Percentiles rank a stretch among this genome's conserved stretches.
These are phyloP conservation scores for Blastobotrys malaysiensis DNA, from an alignment of 1,139 yeast species.

Conservation along the genomic window DNA sequence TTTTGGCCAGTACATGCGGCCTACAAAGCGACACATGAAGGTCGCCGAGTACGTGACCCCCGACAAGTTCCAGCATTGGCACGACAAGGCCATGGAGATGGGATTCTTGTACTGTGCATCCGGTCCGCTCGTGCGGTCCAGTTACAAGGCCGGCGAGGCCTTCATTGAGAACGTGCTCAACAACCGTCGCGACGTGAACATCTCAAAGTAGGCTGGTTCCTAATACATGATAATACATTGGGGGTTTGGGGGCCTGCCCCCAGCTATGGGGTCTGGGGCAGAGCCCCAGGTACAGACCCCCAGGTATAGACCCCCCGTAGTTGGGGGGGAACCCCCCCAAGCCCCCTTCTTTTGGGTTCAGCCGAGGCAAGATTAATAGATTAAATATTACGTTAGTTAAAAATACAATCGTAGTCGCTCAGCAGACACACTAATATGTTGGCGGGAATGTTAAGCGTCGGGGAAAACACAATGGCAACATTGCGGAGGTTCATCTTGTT, in stretches of 20 bases:
- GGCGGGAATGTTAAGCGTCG: constrained; percentile 69
- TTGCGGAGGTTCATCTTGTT: constrained; percentile 84
- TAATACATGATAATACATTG: no score
- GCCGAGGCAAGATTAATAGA: not conserved
- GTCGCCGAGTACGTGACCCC: constrained; percentile 96
- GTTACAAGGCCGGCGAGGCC: constrained; percentile 98
- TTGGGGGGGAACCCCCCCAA: no score
- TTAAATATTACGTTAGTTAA: constrained; percentile 41
- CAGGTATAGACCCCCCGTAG: no score
- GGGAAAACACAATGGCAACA: constrained; percentile 78
- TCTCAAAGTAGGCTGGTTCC: constrained; percentile 8
- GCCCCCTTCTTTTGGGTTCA: no score
- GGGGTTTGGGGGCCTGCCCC: no score
- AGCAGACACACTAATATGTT: constrained; percentile 59
- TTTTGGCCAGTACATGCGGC: constrained; percentile 98
- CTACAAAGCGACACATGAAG: constrained; percentile 97
- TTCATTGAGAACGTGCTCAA: constrained; percentile 90
- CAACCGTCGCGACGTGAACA: constrained; percentile 43
- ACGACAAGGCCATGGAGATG: constrained; percentile 74
- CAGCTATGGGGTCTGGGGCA: no score
- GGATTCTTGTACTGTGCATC: constrained; percentile 96
- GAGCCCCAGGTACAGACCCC: no score
- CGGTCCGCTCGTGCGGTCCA: constrained; percentile 94
- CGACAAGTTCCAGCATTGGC: constrained; percentile 92
- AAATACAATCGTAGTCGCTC: constrained; percentile 59